Evolutionary conservation across 2,329 filamentous ascomycete genomes (phyloP).

Genomic region (Rachicladosporium sp.): DNA sequence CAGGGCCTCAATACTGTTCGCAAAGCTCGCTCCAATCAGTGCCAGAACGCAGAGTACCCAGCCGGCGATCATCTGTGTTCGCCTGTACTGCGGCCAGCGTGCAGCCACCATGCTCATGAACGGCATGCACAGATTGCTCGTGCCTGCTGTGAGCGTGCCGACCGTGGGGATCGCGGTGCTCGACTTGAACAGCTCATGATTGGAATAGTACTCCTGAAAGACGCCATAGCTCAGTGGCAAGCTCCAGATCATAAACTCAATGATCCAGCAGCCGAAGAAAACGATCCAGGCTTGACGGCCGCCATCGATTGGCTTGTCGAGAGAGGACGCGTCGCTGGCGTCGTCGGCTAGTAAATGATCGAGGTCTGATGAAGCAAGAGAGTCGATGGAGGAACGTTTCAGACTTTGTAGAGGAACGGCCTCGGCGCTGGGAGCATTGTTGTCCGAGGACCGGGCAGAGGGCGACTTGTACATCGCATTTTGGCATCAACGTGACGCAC

Average conservation of each 20-base stretch:
- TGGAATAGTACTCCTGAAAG: conserved; percentile 57
- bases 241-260: conserved; percentile 28
- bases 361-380: too few species aligned
- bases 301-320: too few species aligned
- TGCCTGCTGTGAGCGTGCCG: conserved; percentile 50
- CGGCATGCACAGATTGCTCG: conserved; percentile 40
- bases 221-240: conserved; percentile 58
- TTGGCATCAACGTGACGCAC: too few species aligned
- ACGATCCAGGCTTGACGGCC: too few species aligned
- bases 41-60: conserved; percentile 14
- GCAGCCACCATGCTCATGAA: conserved; percentile 21
- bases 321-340: too few species aligned
- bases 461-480: too few species aligned
- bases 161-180: conserved; percentile 46
- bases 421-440: too few species aligned
- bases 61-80: conserved; percentile 35
- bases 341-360: too few species aligned
- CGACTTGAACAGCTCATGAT: conserved; percentile 44
- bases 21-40: conserved; percentile 28
- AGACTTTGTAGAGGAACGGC: too few species aligned
- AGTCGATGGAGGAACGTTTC: too few species aligned
- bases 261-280: too few species aligned
- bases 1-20: conserved; percentile 40
- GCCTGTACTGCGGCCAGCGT: conserved; percentile 28
- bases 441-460: too few species aligned